A percentile compares a stretch with the other conserved stretches of the same genome.
phyloP scores from a whole-genome alignment of 306 rosid species.

The Trichosanthes cucumerina region DNA sequence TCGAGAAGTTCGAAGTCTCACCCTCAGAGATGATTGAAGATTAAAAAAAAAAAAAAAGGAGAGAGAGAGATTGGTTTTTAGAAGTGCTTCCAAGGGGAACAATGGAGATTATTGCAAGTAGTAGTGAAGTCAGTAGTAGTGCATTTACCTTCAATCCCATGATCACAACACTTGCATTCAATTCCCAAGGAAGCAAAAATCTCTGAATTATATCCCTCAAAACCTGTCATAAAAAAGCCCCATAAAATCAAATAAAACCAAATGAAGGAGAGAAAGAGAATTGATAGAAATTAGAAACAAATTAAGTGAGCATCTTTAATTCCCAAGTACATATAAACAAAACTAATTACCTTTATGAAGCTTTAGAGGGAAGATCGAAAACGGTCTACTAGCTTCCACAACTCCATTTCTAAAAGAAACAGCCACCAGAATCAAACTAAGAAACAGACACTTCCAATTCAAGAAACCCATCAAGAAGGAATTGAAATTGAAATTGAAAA shows the following conservation, averaged over 20 bases:
- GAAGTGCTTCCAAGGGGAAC: conserved; percentile 31
- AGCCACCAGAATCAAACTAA: conserved; percentile 13
- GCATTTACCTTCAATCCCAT: conserved; percentile 24
- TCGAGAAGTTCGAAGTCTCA: too few species aligned
- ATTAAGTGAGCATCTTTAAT: neutral
- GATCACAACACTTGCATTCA: conserved; percentile 34
- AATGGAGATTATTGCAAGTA: conserved; percentile 26
- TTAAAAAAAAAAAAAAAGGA: neutral
- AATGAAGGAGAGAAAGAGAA: neutral
- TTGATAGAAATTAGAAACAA: too few species aligned
- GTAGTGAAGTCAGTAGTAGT: conserved; percentile 16
- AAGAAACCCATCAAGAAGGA: neutral
- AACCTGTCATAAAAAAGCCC: neutral
- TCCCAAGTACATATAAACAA: too few species aligned
- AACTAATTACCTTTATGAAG: neutral
- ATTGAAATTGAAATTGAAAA: neutral
- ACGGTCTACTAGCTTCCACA: conserved; percentile 19
- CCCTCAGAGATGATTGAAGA: too few species aligned
- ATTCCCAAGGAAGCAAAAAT: conserved; percentile 24
- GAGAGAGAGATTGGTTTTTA: neutral
- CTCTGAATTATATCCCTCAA: conserved; percentile 16
- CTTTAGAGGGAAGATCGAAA: conserved; percentile 11
- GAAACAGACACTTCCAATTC: conserved; percentile 1
- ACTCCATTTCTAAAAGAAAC: conserved; percentile 11
- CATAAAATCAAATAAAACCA: neutral